phyloP scores from a whole-genome alignment of 2,329 filamentous ascomycete species.

The Sarocladium brachiariae region DNA sequence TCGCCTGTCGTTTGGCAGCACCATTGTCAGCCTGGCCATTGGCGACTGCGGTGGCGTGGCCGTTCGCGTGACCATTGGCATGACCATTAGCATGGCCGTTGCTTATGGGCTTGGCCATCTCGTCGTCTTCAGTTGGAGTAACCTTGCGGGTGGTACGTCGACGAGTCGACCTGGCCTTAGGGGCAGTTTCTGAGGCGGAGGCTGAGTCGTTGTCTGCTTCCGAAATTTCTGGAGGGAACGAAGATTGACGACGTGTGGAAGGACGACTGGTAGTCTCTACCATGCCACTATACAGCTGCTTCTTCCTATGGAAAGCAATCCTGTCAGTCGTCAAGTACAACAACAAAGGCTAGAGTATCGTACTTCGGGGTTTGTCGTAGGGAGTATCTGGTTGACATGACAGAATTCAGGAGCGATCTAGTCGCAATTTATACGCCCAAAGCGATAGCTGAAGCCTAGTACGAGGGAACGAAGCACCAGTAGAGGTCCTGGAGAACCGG shows the following conservation, averaged over 20 bases:
- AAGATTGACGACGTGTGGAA: slow-evolving; percentile 43
- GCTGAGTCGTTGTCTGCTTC: slow-evolving; percentile 45
- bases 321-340: not conserved
- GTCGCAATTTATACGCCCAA: not conserved
- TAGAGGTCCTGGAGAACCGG: not conserved
- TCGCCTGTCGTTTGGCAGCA: slow-evolving; percentile 12
- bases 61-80: slow-evolving; percentile 19
- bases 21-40: slow-evolving; percentile 9
- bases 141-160: slow-evolving; percentile 43
- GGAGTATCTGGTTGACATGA: slow-evolving; percentile 32
- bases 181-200: slow-evolving; percentile 35
- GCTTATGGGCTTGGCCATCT: slow-evolving; percentile 17
- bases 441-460: slow-evolving; percentile 1
- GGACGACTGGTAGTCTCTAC: slow-evolving; percentile 47
- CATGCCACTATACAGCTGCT: slow-evolving; percentile 56
- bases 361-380: slow-evolving; percentile 31
- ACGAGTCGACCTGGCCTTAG: slow-evolving; percentile 30
- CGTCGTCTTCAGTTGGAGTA: slow-evolving; percentile 33
- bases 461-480: not conserved
- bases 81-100: slow-evolving; percentile 23
- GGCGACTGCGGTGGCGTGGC: slow-evolving; percentile 15
- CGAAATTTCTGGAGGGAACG: slow-evolving; percentile 35
- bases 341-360: not conserved
- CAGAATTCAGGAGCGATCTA: slow-evolving; percentile 13
- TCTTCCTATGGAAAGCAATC: slow-evolving; percentile 38